phyloP scores from a whole-genome alignment of 768 basidiomycete genomes.

The Rhizopogon salebrosus region DNA sequence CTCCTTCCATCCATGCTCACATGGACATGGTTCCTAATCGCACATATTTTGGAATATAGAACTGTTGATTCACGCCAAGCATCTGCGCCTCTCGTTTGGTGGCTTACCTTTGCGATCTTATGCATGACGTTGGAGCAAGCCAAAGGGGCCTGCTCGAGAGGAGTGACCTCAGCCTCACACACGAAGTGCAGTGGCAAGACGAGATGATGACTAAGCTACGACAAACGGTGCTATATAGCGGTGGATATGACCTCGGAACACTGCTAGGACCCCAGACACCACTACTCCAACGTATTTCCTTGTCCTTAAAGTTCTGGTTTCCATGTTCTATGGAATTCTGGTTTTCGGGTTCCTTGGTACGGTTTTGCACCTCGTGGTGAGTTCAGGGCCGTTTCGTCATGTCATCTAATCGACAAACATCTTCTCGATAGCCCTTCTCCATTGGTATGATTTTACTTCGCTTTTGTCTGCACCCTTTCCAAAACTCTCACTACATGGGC shows the following conservation, averaged over 20 bases:
- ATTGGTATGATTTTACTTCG: slow-evolving; percentile 76
- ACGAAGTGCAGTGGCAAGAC: too few species aligned
- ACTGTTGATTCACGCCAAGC: slow-evolving; percentile 68
- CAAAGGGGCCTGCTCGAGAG: too few species aligned
- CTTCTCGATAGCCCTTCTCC: slow-evolving; percentile 55
- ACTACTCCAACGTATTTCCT: slow-evolving; percentile 80
- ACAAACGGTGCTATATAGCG: too few species aligned
- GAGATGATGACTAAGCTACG: too few species aligned
- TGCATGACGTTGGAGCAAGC: too few species aligned
- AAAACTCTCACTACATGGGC: slow-evolving; percentile 67
- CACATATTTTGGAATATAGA: slow-evolving; percentile 75
- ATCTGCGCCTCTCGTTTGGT: slow-evolving; percentile 80
- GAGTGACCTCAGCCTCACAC: too few species aligned
- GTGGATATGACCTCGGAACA: too few species aligned
- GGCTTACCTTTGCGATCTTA: slow-evolving; percentile 76
- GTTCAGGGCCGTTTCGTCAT: slow-evolving; percentile 19
- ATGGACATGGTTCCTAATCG: too few species aligned
- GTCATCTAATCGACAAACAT: slow-evolving; percentile 6
- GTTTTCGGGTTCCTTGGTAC: too few species aligned
- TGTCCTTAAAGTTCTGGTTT: slow-evolving; percentile 63
- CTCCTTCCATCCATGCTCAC: slow-evolving; percentile 60
- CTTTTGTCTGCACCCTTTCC: slow-evolving; percentile 74
- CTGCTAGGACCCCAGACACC: too few species aligned
- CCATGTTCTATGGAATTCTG: slow-evolving; percentile 69
- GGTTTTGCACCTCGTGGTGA: slow-evolving; percentile 75